A percentile compares a stretch with the other conserved stretches of the same genome.
Conservation (phyloP, 192 early-diverging fungal genomes). For the Entomortierella lignicola region DNA sequence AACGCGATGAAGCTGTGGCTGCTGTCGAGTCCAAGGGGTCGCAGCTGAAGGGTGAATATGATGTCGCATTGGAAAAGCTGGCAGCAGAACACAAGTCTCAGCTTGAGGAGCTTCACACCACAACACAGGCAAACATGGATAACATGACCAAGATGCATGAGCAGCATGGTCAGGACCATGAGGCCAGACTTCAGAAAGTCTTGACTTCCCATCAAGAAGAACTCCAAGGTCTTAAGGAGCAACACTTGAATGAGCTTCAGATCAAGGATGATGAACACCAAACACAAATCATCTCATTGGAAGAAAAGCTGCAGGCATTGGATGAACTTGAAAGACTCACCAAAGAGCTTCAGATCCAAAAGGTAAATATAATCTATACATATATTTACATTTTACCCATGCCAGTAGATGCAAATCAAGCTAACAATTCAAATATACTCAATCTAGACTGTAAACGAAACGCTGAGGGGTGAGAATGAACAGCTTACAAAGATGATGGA, state of each 20-base stretch:
- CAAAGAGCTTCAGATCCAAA: constrained; percentile 56
- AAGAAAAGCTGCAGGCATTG: constrained; percentile 26
- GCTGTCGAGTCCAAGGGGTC: constrained; percentile 20
- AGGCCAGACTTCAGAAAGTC: constrained; percentile 29
- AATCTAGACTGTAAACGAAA: constrained; percentile 35
- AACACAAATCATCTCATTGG: constrained; percentile 5
- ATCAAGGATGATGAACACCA: constrained; percentile 23
- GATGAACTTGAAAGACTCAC: constrained; percentile 25
- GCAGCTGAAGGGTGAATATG: constrained; percentile 29
- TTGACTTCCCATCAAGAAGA: constrained; percentile 39
- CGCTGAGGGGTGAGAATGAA: too few relatives aligned
- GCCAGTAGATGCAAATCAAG: background rate
- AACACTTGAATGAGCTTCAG: constrained; percentile 15
- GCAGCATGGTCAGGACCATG: constrained; percentile 50
- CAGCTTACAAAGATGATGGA: constrained; percentile 37
- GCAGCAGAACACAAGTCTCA: constrained; percentile 24
- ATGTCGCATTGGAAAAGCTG: constrained; percentile 9
- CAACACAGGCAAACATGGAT: constrained; percentile 28
- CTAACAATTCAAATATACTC: background rate
- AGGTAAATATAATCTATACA: constrained; percentile 28
- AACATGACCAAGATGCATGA: constrained; percentile 52
- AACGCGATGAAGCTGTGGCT: constrained; percentile 29
- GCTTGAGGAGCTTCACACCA: constrained; percentile 24
- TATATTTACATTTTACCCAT: background rate
- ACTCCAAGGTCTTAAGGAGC: constrained; percentile 23